phyloP scores from a whole-genome alignment of 2,329 filamentous ascomycete species.

The Diatrype stigma region DNA sequence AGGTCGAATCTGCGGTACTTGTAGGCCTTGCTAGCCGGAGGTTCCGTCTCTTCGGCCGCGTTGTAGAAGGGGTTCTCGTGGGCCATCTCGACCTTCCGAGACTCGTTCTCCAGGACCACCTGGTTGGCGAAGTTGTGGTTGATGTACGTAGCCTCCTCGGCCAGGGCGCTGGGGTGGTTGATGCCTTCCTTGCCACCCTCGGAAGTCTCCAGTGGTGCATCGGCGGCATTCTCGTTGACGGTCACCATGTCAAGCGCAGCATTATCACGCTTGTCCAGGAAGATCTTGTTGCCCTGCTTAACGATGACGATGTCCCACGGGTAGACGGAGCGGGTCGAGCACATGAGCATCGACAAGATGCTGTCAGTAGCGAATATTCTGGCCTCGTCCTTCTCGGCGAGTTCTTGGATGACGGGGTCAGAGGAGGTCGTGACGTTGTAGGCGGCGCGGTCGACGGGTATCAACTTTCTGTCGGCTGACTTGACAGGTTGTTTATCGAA shows the following conservation, averaged over 20 bases:
- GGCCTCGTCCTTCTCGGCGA: conserved; percentile 92
- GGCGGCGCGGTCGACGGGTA: conserved; percentile 84
- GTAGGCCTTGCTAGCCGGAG: conserved; percentile 93
- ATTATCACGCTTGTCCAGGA: conserved; percentile 96
- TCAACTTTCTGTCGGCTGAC: conserved; percentile 80
- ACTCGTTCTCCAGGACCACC: conserved; percentile 79
- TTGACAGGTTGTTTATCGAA: conserved; percentile 94
- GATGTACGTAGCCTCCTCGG: conserved; percentile 98
- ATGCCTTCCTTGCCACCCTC: conserved; percentile 92
- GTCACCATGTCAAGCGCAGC: conserved; percentile 95
- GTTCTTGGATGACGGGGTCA: conserved; percentile 94
- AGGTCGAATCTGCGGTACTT: conserved; percentile 97
- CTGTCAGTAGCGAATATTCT: conserved; percentile 96
- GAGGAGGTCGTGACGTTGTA: conserved; percentile 98
- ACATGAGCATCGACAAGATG: conserved; percentile 99
- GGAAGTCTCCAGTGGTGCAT: conserved; percentile 85
- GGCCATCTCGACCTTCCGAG: conserved; percentile 74
- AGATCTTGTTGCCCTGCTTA: conserved; percentile 92
- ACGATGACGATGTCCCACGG: conserved; percentile 97
- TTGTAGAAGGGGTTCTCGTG: conserved; percentile 98
- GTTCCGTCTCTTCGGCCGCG: conserved; percentile 84
- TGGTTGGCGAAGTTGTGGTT: conserved; percentile 99
- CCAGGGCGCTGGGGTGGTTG: conserved; percentile 89
- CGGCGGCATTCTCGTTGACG: conserved; percentile 97
- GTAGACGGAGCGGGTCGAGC: conserved; percentile 91